Conservation (phyloP, 345 rosid genomes). For the Linum usitatissimum region DNA sequence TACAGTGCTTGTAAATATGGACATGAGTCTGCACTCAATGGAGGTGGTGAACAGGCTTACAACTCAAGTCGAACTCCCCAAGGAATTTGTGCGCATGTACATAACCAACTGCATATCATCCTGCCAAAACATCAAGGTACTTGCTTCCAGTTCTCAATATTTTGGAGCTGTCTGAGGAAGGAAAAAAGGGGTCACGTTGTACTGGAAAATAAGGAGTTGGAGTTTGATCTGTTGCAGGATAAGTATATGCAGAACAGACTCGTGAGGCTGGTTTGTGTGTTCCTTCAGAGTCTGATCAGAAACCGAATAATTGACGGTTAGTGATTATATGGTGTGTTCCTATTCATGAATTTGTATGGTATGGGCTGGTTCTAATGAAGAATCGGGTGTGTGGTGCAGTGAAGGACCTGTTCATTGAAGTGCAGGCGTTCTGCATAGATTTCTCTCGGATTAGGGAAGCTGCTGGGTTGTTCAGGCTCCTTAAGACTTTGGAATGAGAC, state of each 20-base stretch:
- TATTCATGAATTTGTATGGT: not conserved
- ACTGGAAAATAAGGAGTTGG: not conserved
- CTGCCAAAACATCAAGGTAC: slow-evolving; percentile 82
- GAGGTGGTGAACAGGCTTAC: slow-evolving; percentile 99
- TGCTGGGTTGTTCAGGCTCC: slow-evolving; percentile 77
- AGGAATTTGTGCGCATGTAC: slow-evolving; percentile 79
- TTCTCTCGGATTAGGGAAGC: slow-evolving; percentile 88
- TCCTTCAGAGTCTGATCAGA: slow-evolving; percentile 88
- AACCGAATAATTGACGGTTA: slow-evolving; percentile 81
- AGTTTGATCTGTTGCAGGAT: slow-evolving; percentile 49
- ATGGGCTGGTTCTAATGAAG: slow-evolving; percentile 1
- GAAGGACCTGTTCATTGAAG: slow-evolving; percentile 90
- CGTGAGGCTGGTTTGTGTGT: slow-evolving; percentile 94
- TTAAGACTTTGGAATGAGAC: slow-evolving; percentile 50
- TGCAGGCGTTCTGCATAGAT: slow-evolving; percentile 94
- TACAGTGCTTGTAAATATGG: slow-evolving; percentile 85
- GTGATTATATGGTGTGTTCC: slow-evolving; percentile 6
- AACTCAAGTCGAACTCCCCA: slow-evolving; percentile 84
- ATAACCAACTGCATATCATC: slow-evolving; percentile 93
- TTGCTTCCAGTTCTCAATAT: too few relatives aligned
- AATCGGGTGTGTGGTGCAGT: slow-evolving; percentile 34
- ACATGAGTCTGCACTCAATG: slow-evolving; percentile 95
- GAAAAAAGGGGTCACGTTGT: not conserved
- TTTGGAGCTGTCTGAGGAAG: not conserved
- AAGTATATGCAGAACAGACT: slow-evolving; percentile 99